Percentiles rank a stretch among this genome's conserved stretches.
phyloP scores from a whole-genome alignment of 73 alveolate genomes.

The Diophrys appendiculata region DNA sequence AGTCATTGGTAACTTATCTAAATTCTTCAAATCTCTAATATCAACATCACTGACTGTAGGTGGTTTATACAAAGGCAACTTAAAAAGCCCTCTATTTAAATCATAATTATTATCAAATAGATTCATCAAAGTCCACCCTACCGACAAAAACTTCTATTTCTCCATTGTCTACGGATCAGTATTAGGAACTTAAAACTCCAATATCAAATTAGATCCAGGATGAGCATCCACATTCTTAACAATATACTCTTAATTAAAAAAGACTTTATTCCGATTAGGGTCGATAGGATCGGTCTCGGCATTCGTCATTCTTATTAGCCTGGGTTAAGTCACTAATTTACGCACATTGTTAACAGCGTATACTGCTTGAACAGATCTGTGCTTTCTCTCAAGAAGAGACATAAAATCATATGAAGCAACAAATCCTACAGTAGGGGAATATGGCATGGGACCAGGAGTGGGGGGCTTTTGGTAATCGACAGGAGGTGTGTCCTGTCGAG shows the following conservation, averaged over 20 bases:
- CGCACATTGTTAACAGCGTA: conserved; percentile 69
- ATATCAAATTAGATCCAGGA: conserved; percentile 63
- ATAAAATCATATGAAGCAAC: conserved; percentile 12
- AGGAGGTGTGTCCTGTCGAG: background rate
- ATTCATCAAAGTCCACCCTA: conserved; percentile 88
- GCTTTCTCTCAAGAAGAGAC: conserved; percentile 12
- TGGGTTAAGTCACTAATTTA: conserved; percentile 56
- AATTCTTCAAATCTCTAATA: conserved; percentile 21
- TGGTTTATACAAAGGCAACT: conserved; percentile 42
- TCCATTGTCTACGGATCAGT: conserved; percentile 14
- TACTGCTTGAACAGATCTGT: conserved; percentile 28
- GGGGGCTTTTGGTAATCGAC: background rate
- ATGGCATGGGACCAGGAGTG: conserved; percentile 9
- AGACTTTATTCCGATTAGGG: conserved; percentile 50
- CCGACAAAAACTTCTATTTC: too few relatives aligned
- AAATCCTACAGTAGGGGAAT: conserved; percentile 13
- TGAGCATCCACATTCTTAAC: conserved; percentile 67
- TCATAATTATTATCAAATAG: conserved; percentile 65
- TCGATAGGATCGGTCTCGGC: conserved; percentile 67
- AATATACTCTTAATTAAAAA: conserved; percentile 55
- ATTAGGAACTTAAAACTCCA: conserved; percentile 72
- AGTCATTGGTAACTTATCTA: conserved; percentile 9
- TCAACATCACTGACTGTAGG: conserved; percentile 45
- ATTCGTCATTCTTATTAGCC: conserved; percentile 58
- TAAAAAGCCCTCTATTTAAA: conserved; percentile 53